Conservation (phyloP, 139 green algal genomes). For the Chlamydomonas sp. region DNA sequence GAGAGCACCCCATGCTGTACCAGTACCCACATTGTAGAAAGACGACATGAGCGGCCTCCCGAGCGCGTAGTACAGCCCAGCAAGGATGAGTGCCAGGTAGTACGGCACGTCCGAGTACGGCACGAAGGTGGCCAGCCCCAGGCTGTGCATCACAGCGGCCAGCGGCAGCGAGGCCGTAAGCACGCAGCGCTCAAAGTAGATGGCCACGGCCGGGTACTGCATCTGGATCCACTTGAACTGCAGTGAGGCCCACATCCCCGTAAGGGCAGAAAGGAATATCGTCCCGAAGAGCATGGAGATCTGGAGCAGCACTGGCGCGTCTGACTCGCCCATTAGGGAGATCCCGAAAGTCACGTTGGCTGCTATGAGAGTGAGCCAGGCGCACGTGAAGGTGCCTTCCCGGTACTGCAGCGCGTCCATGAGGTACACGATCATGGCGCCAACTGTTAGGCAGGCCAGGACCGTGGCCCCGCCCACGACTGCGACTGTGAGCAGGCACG, state of each 20-base stretch:
- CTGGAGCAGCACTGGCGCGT: constrained; percentile 39
- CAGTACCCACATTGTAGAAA: constrained; percentile 63
- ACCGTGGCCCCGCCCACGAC: constrained; percentile 73
- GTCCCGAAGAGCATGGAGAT: constrained; percentile 33
- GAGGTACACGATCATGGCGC: constrained; percentile 87
- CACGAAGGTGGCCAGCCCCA: constrained; percentile 64
- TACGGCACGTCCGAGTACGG: constrained; percentile 78
- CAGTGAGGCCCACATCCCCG: constrained; percentile 84
- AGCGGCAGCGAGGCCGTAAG: constrained; percentile 75
- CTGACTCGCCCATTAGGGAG: constrained; percentile 23
- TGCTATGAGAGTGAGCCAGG: constrained; percentile 81
- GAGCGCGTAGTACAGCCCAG: constrained; percentile 77
- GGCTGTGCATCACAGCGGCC: constrained; percentile 66
- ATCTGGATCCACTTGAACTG: constrained; percentile 94
- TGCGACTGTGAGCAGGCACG: constrained; percentile 78
- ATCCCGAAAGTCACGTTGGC: constrained; percentile 70
- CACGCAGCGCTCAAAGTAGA: constrained; percentile 90
- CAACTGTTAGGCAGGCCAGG: constrained; percentile 67
- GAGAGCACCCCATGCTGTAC: too few relatives aligned
- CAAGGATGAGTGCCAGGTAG: constrained; percentile 79
- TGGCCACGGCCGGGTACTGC: constrained; percentile 82
- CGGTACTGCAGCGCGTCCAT: constrained; percentile 85
- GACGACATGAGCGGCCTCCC: constrained; percentile 80
- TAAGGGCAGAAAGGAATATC: constrained; percentile 2
- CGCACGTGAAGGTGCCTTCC: constrained; percentile 80